Conservation (phyloP, 352 stramenopile genomes). For the Phytopythium sindhum region DNA sequence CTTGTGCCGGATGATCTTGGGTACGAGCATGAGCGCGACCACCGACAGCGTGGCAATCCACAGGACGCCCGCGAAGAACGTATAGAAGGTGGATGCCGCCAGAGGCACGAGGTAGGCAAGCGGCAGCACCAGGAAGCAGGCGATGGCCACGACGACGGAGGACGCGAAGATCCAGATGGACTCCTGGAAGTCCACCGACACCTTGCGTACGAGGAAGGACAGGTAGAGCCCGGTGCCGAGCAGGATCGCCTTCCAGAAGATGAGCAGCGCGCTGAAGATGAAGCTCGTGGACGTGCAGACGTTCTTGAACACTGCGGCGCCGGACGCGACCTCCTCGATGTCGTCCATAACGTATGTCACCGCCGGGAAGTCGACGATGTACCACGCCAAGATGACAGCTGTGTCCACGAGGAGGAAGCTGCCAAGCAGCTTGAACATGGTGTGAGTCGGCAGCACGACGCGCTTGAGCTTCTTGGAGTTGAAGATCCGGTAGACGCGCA, state of each 20-base stretch:
- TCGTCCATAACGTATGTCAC: slow-evolving; percentile 10
- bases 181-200: too few species aligned
- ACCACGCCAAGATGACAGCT: slow-evolving; percentile 31
- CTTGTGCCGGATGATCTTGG: slow-evolving; percentile 26
- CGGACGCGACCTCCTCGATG: slow-evolving; percentile 12
- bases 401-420: slow-evolving; percentile 34
- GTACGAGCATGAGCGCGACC: slow-evolving; percentile 33
- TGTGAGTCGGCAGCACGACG: slow-evolving; percentile 28
- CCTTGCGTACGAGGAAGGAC: slow-evolving; percentile 47
- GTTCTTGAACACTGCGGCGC: slow-evolving; percentile 18
- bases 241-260: slow-evolving; percentile 46
- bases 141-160: slow-evolving; percentile 34
- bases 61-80: slow-evolving; percentile 30
- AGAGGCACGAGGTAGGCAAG: slow-evolving; percentile 48
- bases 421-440: slow-evolving; percentile 40
- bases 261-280: slow-evolving; percentile 30
- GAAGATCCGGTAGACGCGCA: slow-evolving; percentile 54
- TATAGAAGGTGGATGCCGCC: slow-evolving; percentile 26
- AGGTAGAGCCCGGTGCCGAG: slow-evolving; percentile 34
- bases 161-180: slow-evolving; percentile 55
- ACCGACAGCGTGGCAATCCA: slow-evolving; percentile 26
- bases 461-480: slow-evolving; percentile 36
- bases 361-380: slow-evolving; percentile 17
- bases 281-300: slow-evolving; percentile 30
- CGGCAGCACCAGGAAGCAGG: slow-evolving; percentile 33